Evolutionary conservation across 2,329 filamentous ascomycete species (phyloP).

Genomic region (Alternaria metachromatica): DNA sequence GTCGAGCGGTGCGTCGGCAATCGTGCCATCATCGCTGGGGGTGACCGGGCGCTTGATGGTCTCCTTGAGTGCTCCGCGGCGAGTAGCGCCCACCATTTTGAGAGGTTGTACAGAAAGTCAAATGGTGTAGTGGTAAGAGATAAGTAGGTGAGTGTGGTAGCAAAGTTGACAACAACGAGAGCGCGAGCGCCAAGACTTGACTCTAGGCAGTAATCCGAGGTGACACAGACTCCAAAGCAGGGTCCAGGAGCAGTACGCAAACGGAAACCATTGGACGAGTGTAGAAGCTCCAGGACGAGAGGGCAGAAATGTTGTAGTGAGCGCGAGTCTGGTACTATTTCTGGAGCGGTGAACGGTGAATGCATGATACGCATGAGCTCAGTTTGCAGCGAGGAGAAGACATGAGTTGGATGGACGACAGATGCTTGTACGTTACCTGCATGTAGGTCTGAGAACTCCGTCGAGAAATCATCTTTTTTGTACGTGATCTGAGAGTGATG

Average conservation of each 20-base stretch:
- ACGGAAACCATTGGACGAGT: conserved; percentile 1
- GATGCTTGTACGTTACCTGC: background rate
- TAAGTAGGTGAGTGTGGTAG: background rate
- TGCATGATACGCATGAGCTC: background rate
- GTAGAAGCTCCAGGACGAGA: background rate
- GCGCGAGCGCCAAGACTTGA: background rate
- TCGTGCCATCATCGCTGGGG: conserved; percentile 3
- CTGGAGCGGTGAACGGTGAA: background rate
- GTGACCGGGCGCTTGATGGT: background rate
- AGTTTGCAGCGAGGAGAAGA: background rate
- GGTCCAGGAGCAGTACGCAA: background rate
- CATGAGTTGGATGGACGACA: background rate
- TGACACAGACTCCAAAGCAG: background rate
- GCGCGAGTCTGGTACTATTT: background rate
- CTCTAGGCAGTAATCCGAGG: background rate
- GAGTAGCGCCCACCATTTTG: conserved; percentile 13
- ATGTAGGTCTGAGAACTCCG: background rate
- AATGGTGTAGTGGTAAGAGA: background rate
- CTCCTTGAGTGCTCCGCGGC: background rate
- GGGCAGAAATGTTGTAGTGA: background rate
- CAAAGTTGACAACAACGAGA: background rate
- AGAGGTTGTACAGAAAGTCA: background rate
- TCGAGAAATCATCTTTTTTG: background rate
- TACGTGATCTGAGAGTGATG: background rate
- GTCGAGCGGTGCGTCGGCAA: background rate